phyloP scores from a whole-genome alignment of 192 early-diverging fungal species.

The Pilaira anomala region DNA sequence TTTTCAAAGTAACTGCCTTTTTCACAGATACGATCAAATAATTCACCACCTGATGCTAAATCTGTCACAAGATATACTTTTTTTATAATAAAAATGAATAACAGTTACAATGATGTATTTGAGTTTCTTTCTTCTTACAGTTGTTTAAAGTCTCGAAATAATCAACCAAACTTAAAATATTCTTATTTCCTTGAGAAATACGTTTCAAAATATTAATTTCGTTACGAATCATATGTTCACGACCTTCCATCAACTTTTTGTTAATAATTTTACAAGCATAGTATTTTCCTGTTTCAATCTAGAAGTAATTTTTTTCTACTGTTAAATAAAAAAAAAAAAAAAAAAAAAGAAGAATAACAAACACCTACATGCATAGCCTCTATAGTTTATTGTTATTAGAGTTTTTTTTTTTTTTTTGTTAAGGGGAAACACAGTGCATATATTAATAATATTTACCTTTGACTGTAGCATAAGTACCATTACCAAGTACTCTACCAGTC shows the following conservation, averaged over 20 bases:
- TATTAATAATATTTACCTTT: slow-evolving; percentile 49
- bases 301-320: not conserved
- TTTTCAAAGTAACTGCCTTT: slow-evolving; percentile 71
- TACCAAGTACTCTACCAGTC: slow-evolving; percentile 61
- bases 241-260: slow-evolving; percentile 68
- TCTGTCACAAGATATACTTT: slow-evolving; percentile 79
- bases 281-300: slow-evolving; percentile 65
- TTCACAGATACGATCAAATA: slow-evolving; percentile 84
- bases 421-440: not conserved
- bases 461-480: slow-evolving; percentile 66
- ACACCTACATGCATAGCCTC: slow-evolving; percentile 55
- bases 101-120: not conserved
- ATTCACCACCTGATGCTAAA: slow-evolving; percentile 83
- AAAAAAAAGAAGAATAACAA: not conserved
- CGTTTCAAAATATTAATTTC: slow-evolving; percentile 70
- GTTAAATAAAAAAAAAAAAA: not conserved
- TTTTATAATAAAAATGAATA: too few species aligned
- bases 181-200: slow-evolving; percentile 68
- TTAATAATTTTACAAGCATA: slow-evolving; percentile 84
- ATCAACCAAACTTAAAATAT: slow-evolving; percentile 70
- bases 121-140: slow-evolving; percentile 36
- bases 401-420: too few species aligned
- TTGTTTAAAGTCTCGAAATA: slow-evolving; percentile 80
- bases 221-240: slow-evolving; percentile 65
- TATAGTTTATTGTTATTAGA: slow-evolving; percentile 8